Conservation (phyloP, 2,329 filamentous ascomycete genomes). For the Colletotrichum sublineola region DNA sequence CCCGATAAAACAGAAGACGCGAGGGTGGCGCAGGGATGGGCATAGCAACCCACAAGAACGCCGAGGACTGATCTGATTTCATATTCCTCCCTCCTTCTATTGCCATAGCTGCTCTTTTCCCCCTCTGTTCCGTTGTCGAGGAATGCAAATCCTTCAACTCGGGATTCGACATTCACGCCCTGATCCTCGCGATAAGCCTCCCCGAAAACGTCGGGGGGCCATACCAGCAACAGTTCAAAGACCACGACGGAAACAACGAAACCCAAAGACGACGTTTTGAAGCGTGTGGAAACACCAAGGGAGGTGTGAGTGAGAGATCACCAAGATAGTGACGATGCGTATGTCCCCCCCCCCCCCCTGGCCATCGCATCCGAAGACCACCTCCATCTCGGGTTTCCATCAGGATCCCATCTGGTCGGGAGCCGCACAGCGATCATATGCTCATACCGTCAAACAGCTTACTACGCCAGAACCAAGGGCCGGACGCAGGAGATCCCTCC, state of each 20-base stretch:
- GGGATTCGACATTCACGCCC: not conserved
- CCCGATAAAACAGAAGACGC: not conserved
- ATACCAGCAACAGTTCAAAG: not conserved
- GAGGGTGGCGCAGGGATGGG: not conserved
- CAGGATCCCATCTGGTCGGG: not conserved
- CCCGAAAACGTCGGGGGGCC: not conserved
- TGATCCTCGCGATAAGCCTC: not conserved
- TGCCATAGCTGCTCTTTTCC: not conserved
- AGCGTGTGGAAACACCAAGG: not conserved
- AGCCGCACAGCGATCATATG: not conserved
- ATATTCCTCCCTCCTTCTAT: not conserved
- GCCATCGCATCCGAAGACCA: not conserved
- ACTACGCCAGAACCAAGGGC: constrained; percentile 41
- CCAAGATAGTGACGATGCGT: not conserved
- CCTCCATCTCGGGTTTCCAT: not conserved
- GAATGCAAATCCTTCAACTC: constrained; percentile 5
- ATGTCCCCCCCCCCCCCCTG: not conserved
- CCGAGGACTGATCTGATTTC: not conserved
- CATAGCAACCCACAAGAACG: not conserved
- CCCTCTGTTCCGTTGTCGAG: not conserved
- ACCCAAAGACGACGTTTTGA: not conserved
- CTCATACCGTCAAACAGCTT: constrained; percentile 27
- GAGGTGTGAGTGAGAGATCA: not conserved
- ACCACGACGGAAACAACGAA: not conserved
- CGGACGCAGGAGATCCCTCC: constrained; percentile 40